Evolutionary conservation across 139 green algal genomes (phyloP).

Genomic region (Chara braunii): DNA sequence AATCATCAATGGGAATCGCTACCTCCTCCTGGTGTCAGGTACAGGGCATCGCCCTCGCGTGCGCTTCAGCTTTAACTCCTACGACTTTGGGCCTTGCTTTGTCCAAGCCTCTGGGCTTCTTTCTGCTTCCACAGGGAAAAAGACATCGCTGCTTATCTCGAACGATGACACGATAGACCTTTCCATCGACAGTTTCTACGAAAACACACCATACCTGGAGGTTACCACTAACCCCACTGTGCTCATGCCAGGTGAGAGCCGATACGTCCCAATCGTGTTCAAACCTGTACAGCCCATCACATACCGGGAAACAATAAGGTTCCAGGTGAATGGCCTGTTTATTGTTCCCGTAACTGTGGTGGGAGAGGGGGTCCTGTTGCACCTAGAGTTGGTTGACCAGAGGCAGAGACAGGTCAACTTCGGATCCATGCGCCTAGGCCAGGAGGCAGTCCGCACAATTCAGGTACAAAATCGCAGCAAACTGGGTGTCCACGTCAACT

Average conservation of each 20-base stretch:
- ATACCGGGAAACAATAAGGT: slow-evolving; percentile 44
- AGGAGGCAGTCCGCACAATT: slow-evolving; percentile 33
- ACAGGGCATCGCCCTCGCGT: slow-evolving; percentile 62
- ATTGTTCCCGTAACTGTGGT: slow-evolving; percentile 52
- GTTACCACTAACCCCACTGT: slow-evolving; percentile 43
- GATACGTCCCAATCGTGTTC: slow-evolving; percentile 47
- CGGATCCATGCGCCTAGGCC: slow-evolving; percentile 40
- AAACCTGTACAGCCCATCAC: slow-evolving; percentile 33
- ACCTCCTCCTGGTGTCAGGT: slow-evolving; percentile 54
- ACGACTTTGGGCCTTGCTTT: slow-evolving; percentile 62
- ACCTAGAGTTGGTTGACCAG: slow-evolving; percentile 55
- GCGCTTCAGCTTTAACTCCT: slow-evolving; percentile 52
- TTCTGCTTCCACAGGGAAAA: slow-evolving; percentile 8
- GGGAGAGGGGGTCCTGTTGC: slow-evolving; percentile 55
- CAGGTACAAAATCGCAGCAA: slow-evolving; percentile 54
- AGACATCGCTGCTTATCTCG: slow-evolving; percentile 42
- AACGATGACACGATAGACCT: slow-evolving; percentile 65
- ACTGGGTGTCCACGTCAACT: slow-evolving; percentile 40
- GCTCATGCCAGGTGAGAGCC: slow-evolving; percentile 52
- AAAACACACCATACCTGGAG: slow-evolving; percentile 43
- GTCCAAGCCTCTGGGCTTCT: slow-evolving; percentile 56
- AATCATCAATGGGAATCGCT: slow-evolving; percentile 57
- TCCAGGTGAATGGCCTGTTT: slow-evolving; percentile 71
- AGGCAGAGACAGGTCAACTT: slow-evolving; percentile 50
- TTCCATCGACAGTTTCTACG: slow-evolving; percentile 50